phyloP scores from a whole-genome alignment of 1,284 basidiomycete species.

The Apiotrichum siamense region DNA sequence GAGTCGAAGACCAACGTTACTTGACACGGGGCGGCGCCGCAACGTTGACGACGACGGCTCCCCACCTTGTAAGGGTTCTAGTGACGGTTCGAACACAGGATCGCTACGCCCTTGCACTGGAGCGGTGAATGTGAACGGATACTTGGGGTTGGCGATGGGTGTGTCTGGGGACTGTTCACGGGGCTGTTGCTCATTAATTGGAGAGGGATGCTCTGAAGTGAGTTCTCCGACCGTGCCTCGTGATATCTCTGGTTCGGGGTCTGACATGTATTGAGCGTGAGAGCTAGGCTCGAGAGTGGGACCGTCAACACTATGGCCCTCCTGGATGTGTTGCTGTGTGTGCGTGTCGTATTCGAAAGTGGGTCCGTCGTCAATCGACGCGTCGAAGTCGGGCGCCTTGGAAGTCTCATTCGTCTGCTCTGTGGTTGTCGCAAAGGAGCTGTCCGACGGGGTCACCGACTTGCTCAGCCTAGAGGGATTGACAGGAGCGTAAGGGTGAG shows the following conservation, averaged over 20 bases:
- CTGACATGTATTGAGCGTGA: not conserved
- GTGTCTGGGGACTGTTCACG: not conserved
- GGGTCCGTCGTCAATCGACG: not conserved
- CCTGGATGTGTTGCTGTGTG: too few species aligned
- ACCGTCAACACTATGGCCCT: not conserved
- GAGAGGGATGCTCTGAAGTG: not conserved
- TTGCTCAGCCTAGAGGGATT: conserved; percentile 44
- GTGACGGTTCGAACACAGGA: conserved; percentile 3
- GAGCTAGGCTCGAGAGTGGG: not conserved
- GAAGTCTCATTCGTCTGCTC: conserved; percentile 2
- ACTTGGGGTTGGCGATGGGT: conserved; percentile 46
- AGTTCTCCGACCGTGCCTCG: not conserved
- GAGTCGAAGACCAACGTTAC: conserved; percentile 69
- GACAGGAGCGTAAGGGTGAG: conserved; percentile 42
- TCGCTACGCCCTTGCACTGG: conserved; percentile 49
- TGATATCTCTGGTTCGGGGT: not conserved
- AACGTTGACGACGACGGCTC: conserved; percentile 32
- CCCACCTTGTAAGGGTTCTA: conserved; percentile 19
- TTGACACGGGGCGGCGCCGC: conserved; percentile 40
- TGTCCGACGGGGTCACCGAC: conserved; percentile 40
- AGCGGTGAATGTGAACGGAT: conserved; percentile 69
- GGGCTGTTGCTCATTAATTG: not conserved
- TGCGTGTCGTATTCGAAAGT: not conserved
- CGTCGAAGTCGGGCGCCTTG: not conserved
- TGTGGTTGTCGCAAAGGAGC: conserved; percentile 20